Base-by-base conservation (phyloP, 805 yeast genomes). In the Priceomyces melissophilus region DNA sequence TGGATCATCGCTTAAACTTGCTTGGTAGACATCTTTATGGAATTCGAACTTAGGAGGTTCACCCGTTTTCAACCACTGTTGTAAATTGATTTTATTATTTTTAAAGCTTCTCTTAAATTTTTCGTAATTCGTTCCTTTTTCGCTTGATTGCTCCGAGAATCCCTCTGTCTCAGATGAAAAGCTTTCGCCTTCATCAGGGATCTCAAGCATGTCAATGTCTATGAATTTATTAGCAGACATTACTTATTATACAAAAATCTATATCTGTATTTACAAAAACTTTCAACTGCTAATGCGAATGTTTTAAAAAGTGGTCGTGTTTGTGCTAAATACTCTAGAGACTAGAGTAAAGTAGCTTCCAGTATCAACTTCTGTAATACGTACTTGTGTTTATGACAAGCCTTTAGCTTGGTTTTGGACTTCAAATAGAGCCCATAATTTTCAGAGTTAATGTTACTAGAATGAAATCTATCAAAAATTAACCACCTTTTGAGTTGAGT, bases 151-250 rank as follows among this genome's bases (percentile, higher is more conserved):
- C 4, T 41, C 48, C 12, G 65, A 47, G 6, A 55, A 36, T 3
- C 59, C 53, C 40, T 58, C 68, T 3, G 62, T 56, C 28, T 58
- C 67, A 3, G 60, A 55, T 5, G 57, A 50, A 37, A 53, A 48
- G 7, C 50, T 43, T 27, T 15, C n/a, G 41, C 40, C 54, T 35
- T 65, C 67, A 13, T 64, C 72, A 1, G 70, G 72, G 25, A 70
- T 63, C 30, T 68, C 74, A 39, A 70, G 54, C 73, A 68, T 68
- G 47, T 69, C 74, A 29, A 70, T 67, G 41, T 69, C 73, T 35
- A 60, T 70, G 38, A 54, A 57, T 15, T 53, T 55, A 15, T 44
- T 45, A 36, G 37, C 50, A 33, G 41, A 42, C 20, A 36, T 27
- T 27, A 11, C 27, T 12, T 35, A 32, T 16, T 32, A 20, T 32